These are phyloP conservation scores for Syncephalastrum contaminatum DNA, from an alignment of 371 early-diverging fungal genomes.

Conservation along the genomic window DNA sequence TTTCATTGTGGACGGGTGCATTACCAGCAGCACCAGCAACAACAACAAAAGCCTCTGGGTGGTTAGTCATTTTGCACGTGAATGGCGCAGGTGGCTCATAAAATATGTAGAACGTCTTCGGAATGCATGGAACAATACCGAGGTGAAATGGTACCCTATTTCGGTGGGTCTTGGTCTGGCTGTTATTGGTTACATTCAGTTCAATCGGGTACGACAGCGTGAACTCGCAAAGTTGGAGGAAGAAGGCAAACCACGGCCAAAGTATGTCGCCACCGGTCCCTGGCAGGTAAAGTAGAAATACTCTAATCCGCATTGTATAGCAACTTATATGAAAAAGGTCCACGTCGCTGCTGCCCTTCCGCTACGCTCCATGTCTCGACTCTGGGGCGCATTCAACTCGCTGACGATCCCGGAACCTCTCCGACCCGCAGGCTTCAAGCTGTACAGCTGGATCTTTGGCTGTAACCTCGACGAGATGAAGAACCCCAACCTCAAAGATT, in stretches of 20 bases:
- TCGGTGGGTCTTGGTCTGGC: conserved; percentile 80
- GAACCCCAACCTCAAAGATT: conserved; percentile 73
- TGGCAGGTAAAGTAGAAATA: conserved; percentile 68
- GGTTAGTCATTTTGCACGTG: too few species aligned
- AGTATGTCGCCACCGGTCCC: conserved; percentile 70
- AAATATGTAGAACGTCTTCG: conserved; percentile 21
- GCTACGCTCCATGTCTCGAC: conserved; percentile 80
- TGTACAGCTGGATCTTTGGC: conserved; percentile 85
- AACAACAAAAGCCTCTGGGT: too few species aligned
- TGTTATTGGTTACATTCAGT: conserved; percentile 71
- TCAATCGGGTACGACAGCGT: conserved; percentile 45
- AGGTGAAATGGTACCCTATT: conserved; percentile 74
- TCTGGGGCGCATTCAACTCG: conserved; percentile 88
- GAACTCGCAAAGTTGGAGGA: conserved; percentile 27
- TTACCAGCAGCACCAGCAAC: too few species aligned
- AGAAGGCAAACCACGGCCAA: conserved; percentile 20
- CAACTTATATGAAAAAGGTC: conserved; percentile 44
- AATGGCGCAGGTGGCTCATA: neutral
- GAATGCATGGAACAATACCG: conserved; percentile 56
- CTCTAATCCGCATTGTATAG: conserved; percentile 2
- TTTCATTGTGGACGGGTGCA: too few species aligned
- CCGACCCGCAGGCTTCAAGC: conserved; percentile 71
- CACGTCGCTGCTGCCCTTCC: conserved; percentile 87
- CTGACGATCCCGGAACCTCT: conserved; percentile 78
- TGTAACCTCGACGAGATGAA: conserved; percentile 94